Evolutionary conservation across 495 filamentous ascomycete genomes (phyloP).

Genomic region (Penicillium verhagenii): DNA sequence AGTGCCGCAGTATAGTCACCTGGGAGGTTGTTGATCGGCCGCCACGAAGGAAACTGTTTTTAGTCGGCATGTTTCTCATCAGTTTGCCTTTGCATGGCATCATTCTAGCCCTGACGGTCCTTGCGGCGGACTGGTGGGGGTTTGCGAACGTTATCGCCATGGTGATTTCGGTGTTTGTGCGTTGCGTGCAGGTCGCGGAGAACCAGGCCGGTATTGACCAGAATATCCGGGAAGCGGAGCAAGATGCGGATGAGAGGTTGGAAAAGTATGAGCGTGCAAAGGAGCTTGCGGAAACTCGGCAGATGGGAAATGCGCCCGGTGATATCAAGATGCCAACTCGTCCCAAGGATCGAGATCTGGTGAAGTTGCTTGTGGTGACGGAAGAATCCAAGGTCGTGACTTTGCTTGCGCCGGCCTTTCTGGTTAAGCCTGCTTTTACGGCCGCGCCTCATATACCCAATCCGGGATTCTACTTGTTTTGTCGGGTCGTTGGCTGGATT

Average conservation of each 20-base stretch:
- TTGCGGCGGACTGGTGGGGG: conserved; percentile 16
- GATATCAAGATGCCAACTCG: neutral
- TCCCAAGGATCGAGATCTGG: neutral
- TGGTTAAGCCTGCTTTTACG: conserved; percentile 6
- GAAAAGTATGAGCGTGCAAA: conserved; percentile 2
- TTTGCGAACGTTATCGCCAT: conserved; percentile 16
- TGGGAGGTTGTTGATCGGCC: conserved; percentile 8
- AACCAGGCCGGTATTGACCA: conserved; percentile 11
- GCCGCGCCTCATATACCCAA: conserved; percentile 1
- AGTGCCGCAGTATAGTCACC: conserved; percentile 7
- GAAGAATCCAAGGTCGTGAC: conserved; percentile 12
- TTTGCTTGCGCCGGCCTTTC: conserved; percentile 6
- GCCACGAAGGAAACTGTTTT: conserved; percentile 1
- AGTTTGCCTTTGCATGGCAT: conserved; percentile 2
- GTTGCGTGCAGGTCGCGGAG: conserved; percentile 6
- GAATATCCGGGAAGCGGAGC: conserved; percentile 1
- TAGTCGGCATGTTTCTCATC: conserved; percentile 2
- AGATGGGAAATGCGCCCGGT: neutral
- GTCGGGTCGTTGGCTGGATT: conserved; percentile 9
- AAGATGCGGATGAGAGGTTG: conserved; percentile 1
- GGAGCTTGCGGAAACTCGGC: neutral
- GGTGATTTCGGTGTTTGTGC: conserved; percentile 10
- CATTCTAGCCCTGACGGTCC: conserved; percentile 8
- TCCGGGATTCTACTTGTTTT: neutral
- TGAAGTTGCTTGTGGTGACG: conserved; percentile 9